Conservation (phyloP, 176 grass and related monocot genomes). For the Tillandsia fasciculata region DNA sequence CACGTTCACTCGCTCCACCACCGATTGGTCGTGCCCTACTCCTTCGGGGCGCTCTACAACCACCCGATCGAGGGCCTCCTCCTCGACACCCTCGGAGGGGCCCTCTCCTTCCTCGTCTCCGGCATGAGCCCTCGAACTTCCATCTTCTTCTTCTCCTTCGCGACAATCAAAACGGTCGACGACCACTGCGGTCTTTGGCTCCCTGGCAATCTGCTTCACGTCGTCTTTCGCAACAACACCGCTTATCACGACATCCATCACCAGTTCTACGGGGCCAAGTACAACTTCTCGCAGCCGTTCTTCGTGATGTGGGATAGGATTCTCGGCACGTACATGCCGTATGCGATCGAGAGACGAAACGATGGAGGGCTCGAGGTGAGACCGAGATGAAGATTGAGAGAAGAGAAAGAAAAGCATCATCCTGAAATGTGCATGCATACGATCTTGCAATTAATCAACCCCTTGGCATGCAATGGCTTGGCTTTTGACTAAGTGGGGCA, state of each 20-base stretch:
- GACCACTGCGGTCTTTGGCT: neutral
- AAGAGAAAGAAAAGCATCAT: neutral
- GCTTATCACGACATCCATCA: neutral
- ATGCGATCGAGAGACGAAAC: neutral
- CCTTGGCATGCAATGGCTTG: too few species aligned
- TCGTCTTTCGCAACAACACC: neutral
- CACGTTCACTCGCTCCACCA: neutral
- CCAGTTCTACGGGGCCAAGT: neutral
- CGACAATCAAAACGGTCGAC: neutral
- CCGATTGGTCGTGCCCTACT: neutral
- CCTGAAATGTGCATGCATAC: too few species aligned
- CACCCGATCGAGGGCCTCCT: neutral
- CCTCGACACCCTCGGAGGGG: neutral
- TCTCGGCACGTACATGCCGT: neutral
- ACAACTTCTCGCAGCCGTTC: conserved; percentile 2
- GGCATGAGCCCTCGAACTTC: neutral
- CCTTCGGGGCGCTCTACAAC: neutral
- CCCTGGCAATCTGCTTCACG: neutral
- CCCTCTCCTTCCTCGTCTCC: neutral
- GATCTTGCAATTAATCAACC: too few species aligned
- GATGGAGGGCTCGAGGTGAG: neutral
- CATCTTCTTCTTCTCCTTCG: neutral
- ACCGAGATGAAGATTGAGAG: neutral
- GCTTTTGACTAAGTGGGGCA: too few species aligned
- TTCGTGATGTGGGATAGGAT: neutral